Percentiles rank a stretch among this genome's conserved stretches.
These are phyloP conservation scores for Malus orientalis DNA, from an alignment of 306 rosid genomes.

Conservation along the genomic window DNA sequence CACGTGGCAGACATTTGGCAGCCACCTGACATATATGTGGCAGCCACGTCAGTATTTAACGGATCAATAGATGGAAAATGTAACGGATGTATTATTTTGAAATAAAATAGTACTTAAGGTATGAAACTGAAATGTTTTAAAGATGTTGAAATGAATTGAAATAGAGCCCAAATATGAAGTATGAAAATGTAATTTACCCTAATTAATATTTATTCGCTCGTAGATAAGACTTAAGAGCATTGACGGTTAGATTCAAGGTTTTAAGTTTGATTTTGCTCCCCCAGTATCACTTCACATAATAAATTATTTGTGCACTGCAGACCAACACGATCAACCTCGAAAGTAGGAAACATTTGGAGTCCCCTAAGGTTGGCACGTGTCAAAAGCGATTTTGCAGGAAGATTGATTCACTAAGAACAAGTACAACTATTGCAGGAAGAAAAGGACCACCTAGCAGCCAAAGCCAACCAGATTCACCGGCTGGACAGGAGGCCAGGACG, in stretches of 20 bases:
- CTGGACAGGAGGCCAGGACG: not conserved
- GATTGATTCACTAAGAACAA: conserved; percentile 7
- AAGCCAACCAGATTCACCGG: conserved; percentile 18
- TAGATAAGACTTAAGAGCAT: not conserved
- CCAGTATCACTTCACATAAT: not conserved
- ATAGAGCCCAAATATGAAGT: too few relatives aligned
- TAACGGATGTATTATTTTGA: too few relatives aligned
- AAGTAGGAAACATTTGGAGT: not conserved
- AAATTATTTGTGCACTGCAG: not conserved
- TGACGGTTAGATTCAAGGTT: not conserved
- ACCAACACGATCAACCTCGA: not conserved
- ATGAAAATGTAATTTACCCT: not conserved
- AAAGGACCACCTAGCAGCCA: not conserved
- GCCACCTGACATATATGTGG: too few relatives aligned
- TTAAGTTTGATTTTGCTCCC: not conserved
- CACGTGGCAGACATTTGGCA: too few relatives aligned
- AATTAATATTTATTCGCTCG: not conserved
- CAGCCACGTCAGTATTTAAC: too few relatives aligned
- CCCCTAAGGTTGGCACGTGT: conserved; percentile 28
- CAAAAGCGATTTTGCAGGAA: conserved; percentile 24
- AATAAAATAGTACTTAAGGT: too few relatives aligned
- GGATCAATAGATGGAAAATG: too few relatives aligned
- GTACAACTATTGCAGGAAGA: not conserved
- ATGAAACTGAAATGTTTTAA: too few relatives aligned
- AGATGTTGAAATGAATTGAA: too few relatives aligned